Evolutionary conservation across 2,329 filamentous ascomycete genomes (phyloP).

Genomic region (Monosporascus sp.): DNA sequence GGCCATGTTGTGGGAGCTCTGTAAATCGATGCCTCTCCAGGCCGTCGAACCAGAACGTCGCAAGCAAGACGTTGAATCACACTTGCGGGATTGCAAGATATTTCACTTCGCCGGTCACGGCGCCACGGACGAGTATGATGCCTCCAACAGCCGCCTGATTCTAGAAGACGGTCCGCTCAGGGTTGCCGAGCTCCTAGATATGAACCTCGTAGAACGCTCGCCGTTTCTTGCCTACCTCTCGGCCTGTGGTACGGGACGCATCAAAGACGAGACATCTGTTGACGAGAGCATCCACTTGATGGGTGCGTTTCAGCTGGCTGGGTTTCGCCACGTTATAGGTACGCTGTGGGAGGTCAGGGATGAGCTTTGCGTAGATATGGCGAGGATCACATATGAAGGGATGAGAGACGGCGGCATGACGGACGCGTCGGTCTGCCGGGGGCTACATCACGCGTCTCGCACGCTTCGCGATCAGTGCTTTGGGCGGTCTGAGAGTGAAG

Average conservation of each 20-base stretch:
- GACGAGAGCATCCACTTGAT: constrained; percentile 35
- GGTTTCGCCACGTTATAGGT: constrained; percentile 33
- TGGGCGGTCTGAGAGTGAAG: too few species aligned
- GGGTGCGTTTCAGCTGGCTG: constrained; percentile 32
- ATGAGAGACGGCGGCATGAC: too few species aligned
- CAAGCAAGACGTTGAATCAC: constrained; percentile 17
- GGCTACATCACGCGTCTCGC: too few species aligned
- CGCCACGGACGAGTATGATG: constrained; percentile 18
- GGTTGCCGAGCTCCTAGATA: constrained; percentile 9
- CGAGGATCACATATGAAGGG: too few species aligned
- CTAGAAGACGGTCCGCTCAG: constrained; percentile 14
- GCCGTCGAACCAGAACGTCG: not conserved
- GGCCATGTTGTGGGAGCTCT: constrained; percentile 7
- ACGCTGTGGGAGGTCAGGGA: too few species aligned
- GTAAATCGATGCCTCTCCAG: not conserved
- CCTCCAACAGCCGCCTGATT: constrained; percentile 25
- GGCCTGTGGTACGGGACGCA: constrained; percentile 29
- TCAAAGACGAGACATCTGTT: constrained; percentile 11
- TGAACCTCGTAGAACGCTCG: constrained; percentile 6
- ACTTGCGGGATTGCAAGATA: constrained; percentile 23
- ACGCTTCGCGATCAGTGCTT: too few species aligned
- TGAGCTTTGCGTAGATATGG: too few species aligned
- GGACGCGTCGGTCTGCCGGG: too few species aligned
- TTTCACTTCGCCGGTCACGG: constrained; percentile 40
- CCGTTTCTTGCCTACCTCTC: constrained; percentile 34